Conservation (phyloP, 179 eudicot genomes). For the Corrigiola litoralis region DNA sequence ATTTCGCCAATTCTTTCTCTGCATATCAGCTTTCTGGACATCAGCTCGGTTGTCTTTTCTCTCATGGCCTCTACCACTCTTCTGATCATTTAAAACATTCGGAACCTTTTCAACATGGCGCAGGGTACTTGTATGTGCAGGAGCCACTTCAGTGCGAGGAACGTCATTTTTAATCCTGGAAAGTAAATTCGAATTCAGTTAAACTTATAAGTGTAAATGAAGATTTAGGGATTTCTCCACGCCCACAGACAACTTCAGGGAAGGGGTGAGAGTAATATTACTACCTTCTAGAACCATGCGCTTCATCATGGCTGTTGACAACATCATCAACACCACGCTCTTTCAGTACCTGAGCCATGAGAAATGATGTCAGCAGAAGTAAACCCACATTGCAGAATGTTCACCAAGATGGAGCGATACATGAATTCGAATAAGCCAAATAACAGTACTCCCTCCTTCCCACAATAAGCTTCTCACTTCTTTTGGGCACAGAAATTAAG, state of each 20-base stretch:
- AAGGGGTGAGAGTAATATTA: not conserved
- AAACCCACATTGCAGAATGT: not conserved
- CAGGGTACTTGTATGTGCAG: slow-evolving; percentile 30
- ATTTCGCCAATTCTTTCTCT: slow-evolving; percentile 61
- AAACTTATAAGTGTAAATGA: not conserved
- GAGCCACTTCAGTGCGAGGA: slow-evolving; percentile 35
- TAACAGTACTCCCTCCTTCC: no score
- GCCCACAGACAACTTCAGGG: not conserved
- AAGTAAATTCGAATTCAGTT: not conserved
- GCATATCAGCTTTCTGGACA: slow-evolving; percentile 50
- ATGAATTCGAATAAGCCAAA: no score
- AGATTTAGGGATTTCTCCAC: not conserved
- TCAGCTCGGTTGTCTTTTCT: slow-evolving; percentile 50
- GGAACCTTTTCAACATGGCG: slow-evolving; percentile 46
- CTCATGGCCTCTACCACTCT: slow-evolving; percentile 42
- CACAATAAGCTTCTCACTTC: no score
- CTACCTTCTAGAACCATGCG: slow-evolving; percentile 53
- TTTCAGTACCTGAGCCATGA: slow-evolving; percentile 56
- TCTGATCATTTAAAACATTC: slow-evolving; percentile 39
- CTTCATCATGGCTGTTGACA: slow-evolving; percentile 35
- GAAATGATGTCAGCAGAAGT: not conserved
- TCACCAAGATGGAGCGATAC: no score
- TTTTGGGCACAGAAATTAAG: no score
- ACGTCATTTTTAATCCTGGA: slow-evolving; percentile 56
- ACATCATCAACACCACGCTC: slow-evolving; percentile 67